Evolutionary conservation across 306 rosid species (phyloP).

Genomic region (Citrullus colocynthis): DNA sequence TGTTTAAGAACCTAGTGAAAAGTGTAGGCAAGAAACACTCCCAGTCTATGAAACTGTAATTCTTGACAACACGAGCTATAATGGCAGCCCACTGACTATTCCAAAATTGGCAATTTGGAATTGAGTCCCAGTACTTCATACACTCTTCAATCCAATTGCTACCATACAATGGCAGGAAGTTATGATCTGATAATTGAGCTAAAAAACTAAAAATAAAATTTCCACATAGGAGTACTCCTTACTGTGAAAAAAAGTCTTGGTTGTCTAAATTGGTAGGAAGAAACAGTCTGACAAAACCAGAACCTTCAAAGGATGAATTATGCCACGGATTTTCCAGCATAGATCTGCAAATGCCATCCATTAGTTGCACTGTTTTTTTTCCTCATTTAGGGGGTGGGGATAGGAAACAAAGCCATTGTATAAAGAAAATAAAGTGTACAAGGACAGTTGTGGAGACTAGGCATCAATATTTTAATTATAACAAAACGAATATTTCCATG

Average conservation of each 20-base stretch:
- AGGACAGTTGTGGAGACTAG: background rate
- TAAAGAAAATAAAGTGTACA: background rate
- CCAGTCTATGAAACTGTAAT: constrained; percentile 64
- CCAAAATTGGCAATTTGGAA: constrained; percentile 98
- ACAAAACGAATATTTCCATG: background rate
- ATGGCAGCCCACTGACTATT: constrained; percentile 95
- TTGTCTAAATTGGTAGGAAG: constrained; percentile 86
- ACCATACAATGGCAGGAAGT: constrained; percentile 20
- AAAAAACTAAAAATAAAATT: constrained; percentile 14
- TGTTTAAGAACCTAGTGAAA: constrained; percentile 83
- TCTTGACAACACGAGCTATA: constrained; percentile 77
- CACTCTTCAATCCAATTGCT: constrained; percentile 78
- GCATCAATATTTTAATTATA: background rate
- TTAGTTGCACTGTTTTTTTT: constrained; percentile 6
- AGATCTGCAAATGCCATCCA: constrained; percentile 47
- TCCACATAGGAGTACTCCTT: constrained; percentile 29
- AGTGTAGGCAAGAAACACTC: constrained; percentile 72
- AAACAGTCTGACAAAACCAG: constrained; percentile 92
- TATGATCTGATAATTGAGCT: constrained; percentile 12
- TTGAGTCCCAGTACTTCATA: constrained; percentile 69
- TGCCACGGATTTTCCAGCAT: constrained; percentile 97
- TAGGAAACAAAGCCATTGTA: background rate
- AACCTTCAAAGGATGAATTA: constrained; percentile 92
- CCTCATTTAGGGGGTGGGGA: background rate
- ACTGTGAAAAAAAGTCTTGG: constrained; percentile 70